Conservation (phyloP, 225 moss, liverwort and hornwort genomes). For the Antitrichia curtipendula region DNA sequence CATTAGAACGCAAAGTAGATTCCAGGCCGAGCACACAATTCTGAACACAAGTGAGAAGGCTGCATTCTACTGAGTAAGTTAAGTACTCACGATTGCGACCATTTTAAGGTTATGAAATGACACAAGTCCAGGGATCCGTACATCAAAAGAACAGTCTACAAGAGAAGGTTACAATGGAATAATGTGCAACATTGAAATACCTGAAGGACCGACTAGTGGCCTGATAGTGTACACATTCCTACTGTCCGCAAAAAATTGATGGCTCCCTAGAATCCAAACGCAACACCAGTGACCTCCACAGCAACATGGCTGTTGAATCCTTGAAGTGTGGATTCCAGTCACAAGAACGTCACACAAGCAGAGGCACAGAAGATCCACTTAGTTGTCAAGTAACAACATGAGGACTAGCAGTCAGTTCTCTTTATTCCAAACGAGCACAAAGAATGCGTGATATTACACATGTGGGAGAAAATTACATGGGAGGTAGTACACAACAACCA, state of each 20-base stretch:
- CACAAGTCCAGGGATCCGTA: background rate
- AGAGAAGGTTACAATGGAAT: background rate
- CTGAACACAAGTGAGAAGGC: background rate
- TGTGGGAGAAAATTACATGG: conserved; percentile 21
- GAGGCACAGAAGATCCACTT: background rate
- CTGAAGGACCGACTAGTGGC: background rate
- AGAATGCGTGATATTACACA: conserved; percentile 37
- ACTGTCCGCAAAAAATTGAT: background rate
- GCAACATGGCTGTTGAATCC: background rate
- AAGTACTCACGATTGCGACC: background rate
- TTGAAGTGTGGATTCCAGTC: background rate
- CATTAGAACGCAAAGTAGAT: background rate
- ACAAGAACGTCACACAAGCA: background rate
- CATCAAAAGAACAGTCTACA: background rate
- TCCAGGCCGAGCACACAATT: background rate
- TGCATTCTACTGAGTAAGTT: background rate
- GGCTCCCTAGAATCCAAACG: background rate
- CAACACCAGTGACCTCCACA: background rate
- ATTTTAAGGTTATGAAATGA: background rate
- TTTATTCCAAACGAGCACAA: conserved; percentile 31
- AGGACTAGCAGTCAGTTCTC: background rate
- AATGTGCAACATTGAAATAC: background rate
- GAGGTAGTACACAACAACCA: conserved; percentile 6
- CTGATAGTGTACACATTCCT: background rate
- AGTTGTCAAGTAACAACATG: background rate